Percentiles rank a stretch among this genome's conserved stretches.
Evolutionary conservation across 2,329 filamentous ascomycete species (phyloP).

Genomic region (Aspergillus caelatus): DNA sequence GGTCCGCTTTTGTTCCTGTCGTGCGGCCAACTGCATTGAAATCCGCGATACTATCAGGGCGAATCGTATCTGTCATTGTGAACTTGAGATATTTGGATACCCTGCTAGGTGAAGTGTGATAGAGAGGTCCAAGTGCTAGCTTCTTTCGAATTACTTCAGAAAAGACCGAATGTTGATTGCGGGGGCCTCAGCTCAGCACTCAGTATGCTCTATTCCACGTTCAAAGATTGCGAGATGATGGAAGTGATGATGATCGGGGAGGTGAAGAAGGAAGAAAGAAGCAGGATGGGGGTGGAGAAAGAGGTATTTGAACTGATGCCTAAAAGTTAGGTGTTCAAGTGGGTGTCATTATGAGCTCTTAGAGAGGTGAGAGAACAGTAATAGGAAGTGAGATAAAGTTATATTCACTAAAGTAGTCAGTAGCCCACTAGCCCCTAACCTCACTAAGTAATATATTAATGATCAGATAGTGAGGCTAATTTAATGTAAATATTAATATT

Average conservation of each 20-base stretch:
- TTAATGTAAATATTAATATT: neutral
- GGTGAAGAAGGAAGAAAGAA: neutral
- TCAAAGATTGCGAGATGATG: neutral
- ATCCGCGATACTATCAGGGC: neutral
- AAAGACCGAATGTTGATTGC: neutral
- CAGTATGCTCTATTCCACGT: neutral
- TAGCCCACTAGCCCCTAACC: neutral
- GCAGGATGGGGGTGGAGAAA: neutral
- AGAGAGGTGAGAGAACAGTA: neutral
- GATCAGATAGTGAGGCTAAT: neutral
- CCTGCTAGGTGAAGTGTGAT: neutral
- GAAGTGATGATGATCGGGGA: neutral
- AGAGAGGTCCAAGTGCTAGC: neutral
- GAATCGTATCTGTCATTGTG: neutral
- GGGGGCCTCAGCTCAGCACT: neutral
- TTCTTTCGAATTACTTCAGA: neutral
- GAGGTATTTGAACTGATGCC: neutral
- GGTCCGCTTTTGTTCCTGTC: neutral
- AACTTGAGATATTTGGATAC: neutral
- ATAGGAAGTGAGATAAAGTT: neutral
- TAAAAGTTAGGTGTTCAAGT: neutral
- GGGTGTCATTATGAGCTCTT: neutral
- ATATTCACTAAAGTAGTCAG: neutral
- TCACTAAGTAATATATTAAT: neutral
- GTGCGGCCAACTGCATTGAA: neutral